Conservation (phyloP, 352 stramenopile genomes). For the Phytophthora palmivora region DNA sequence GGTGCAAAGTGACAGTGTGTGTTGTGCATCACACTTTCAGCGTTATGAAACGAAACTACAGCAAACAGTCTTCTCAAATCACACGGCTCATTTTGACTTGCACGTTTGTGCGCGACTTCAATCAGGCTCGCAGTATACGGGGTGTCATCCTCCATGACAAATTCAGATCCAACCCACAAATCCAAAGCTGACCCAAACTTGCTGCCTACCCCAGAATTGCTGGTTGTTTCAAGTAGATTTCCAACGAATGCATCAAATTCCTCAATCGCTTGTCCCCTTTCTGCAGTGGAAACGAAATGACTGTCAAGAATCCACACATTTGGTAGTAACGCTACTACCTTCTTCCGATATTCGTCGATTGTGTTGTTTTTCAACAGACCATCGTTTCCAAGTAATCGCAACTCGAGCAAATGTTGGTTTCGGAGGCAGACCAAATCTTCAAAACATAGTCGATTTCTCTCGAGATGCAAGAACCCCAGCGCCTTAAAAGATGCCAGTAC, state of each 20-base stretch:
- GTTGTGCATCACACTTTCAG: conserved; percentile 57
- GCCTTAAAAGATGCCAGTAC: conserved; percentile 54
- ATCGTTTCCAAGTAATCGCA: conserved; percentile 51
- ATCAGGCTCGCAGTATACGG: conserved; percentile 20
- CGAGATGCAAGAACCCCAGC: conserved; percentile 65
- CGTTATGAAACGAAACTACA: conserved; percentile 56
- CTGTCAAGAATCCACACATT: conserved; percentile 68
- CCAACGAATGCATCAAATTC: conserved; percentile 47
- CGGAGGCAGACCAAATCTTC: conserved; percentile 62
- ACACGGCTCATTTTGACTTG: conserved; percentile 5
- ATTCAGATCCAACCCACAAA: conserved; percentile 36
- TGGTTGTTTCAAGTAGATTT: conserved; percentile 21
- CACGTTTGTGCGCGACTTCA: conserved; percentile 25
- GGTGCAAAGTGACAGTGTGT: conserved; percentile 51
- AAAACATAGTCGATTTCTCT: conserved; percentile 56
- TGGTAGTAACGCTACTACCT: conserved; percentile 55
- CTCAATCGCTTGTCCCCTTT: conserved; percentile 52
- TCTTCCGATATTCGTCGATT: conserved; percentile 45
- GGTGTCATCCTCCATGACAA: neutral
- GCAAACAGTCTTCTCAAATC: conserved; percentile 51
- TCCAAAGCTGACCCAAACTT: conserved; percentile 51
- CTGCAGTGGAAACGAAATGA: conserved; percentile 55
- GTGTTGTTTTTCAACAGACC: conserved; percentile 31
- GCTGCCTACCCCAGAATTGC: conserved; percentile 7
- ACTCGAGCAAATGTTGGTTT: conserved; percentile 63